These are phyloP conservation scores for Streptanthus diversifolius DNA, from an alignment of 345 rosid genomes.

Conservation along the genomic window DNA sequence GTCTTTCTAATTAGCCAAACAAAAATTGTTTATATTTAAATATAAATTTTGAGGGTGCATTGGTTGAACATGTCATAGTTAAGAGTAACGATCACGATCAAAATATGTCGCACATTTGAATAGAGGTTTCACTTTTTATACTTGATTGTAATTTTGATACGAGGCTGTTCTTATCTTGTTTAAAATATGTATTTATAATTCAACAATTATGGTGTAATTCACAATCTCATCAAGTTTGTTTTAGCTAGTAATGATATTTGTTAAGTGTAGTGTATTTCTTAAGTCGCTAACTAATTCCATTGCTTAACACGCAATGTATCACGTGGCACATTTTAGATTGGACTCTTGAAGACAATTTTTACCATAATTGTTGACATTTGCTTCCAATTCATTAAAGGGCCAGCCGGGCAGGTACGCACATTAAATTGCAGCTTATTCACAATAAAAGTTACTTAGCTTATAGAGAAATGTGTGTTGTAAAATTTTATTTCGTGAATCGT, in stretches of 20 bases:
- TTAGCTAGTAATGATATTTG: neutral
- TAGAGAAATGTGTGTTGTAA: neutral
- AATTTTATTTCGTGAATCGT: neutral
- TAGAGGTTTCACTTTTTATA: neutral
- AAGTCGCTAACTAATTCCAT: constrained; percentile 7
- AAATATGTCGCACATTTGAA: neutral
- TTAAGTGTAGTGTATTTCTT: neutral
- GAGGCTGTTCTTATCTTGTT: neutral
- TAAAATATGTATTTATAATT: neutral
- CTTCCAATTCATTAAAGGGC: neutral
- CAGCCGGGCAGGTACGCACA: constrained; percentile 14
- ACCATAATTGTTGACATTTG: constrained; percentile 24
- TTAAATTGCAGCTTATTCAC: neutral
- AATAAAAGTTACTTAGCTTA: neutral
- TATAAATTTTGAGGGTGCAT: neutral
- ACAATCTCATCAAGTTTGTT: neutral
- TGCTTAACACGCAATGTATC: constrained; percentile 22
- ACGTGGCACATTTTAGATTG: constrained; percentile 16
- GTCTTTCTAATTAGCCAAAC: neutral
- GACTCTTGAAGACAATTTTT: constrained; percentile 12
- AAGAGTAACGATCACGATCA: neutral
- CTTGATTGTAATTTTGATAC: neutral
- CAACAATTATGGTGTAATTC: neutral
- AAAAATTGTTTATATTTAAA: no score
- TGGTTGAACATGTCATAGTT: neutral